Evolutionary conservation across 371 early-diverging fungal species (phyloP), one percentile per base, ranked within the genome.

Genomic region (Batkoa obscura): DNA sequence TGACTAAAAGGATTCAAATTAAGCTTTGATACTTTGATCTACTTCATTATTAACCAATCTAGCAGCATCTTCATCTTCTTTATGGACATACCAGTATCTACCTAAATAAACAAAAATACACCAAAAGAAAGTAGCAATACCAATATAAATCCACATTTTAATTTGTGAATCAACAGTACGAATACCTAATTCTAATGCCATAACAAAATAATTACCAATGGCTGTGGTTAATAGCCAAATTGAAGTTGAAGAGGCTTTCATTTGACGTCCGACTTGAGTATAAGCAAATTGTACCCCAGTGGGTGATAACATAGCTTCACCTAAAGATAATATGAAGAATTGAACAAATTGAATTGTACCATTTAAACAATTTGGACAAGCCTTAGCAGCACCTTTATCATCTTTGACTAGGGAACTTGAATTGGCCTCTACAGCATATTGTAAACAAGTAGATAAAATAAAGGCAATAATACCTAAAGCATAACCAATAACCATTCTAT

Each of bases 281-380:
- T 55, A 55, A 43, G 55, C 31, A 43, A 79, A 72, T 59, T 76
- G 69, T 43, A 80, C 59, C 17, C 80, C 82, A 13, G 73, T 72
- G 48, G 73, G 70, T 31, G 70, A 72, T 51, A 81, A 62, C 31
- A 81, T 43, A 49, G 71, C 61, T 59, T 81, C 84, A 30, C 72
- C 77, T 41, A 67, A 50, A 23, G 81, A 73, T 12, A 81, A 53
- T 46, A 80, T 5, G 57, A 79, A 59, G 61, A 74, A 78, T 55
- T 74, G 78, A 37, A 76, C 66, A 17, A 79, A 34, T 59, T 74
- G 73, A 62, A 62, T 69, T 31, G 66, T 52, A 45, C 62, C 65
- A 23, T 59, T 52, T 1, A 62, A 12, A 51, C 62, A 64, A 10
- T 50, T 53, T 50, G 55, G 59, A 53, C 60, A 59, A 48, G 49